phyloP scores from a whole-genome alignment of 106 monocot species.

The Dendrobium officinale region DNA sequence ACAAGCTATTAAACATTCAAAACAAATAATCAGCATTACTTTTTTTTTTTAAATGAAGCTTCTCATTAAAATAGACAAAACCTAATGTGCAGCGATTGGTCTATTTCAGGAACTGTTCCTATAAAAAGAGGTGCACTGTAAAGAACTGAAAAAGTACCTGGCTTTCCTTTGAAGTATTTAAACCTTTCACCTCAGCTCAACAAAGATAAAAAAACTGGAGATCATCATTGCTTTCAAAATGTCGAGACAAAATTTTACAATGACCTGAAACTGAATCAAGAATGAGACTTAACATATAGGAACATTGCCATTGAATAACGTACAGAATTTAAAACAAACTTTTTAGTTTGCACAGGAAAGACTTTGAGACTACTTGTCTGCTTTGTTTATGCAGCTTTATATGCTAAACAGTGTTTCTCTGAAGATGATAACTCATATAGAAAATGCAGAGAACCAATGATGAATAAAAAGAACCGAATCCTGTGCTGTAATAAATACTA shows the following conservation, averaged over 20 bases:
- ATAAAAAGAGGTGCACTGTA: conserved; percentile 9
- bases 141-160: conserved; percentile 1
- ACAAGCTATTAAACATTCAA: neutral
- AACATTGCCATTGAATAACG: neutral
- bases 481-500: neutral
- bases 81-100: neutral
- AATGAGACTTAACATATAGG: neutral
- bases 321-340: neutral
- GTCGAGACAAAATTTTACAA: neutral
- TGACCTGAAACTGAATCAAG: neutral
- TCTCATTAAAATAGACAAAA: neutral
- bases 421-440: neutral
- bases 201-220: neutral
- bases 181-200: neutral
- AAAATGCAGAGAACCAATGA: neutral
- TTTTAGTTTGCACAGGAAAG: neutral
- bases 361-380: neutral
- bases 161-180: neutral
- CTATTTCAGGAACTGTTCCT: conserved; percentile 9
- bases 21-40: neutral
- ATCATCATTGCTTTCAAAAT: conserved; percentile 6
- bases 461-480: neutral
- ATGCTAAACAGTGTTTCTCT: neutral
- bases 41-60: neutral
- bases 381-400: neutral